Evolutionary conservation across 2,329 filamentous ascomycete genomes (phyloP), one percentile per base, ranked within the genome.

Genomic region (Monosporascus sp.): DNA sequence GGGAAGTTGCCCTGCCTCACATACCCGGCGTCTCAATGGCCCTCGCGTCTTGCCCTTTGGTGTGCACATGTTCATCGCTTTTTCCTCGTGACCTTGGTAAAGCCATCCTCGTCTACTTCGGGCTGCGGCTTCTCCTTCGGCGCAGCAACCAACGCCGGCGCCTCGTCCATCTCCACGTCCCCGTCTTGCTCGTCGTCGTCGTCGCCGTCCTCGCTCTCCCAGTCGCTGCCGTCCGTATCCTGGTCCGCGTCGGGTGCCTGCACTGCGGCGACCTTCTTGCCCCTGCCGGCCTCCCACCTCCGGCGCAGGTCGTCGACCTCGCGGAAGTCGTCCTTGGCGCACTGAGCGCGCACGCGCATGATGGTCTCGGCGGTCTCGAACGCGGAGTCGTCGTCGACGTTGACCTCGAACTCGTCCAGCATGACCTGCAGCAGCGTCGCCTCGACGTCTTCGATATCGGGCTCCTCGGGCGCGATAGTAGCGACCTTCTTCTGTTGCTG

Each of bases 391-490:
- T 99, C 94, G 65, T 97, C 94, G 27, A 97, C 83, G 52, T 89
- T 86, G 51, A 94, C 88, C 64, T 96, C 91, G 65, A 97, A 99
- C 72, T 99, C 94, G 73, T 97, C 94, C 57, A 88, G 81, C 87
- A 97, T 94, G 56, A 96, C 85, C 65, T 97, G 89, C 47, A 96
- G 76, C 47, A 97, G 77, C 49, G 95, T 84, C 41, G 86, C 81
- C 74, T 97, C 93, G 44, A 97, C 76, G 62, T 97, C 90, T 58
- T 87, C 84, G 18, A 81, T 74, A 61, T 96, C 88, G 11, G 89
- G 78, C 60, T 83, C 80, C 20, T 77, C 73, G 49, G 60, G 60
- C 2, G 22, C 11, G 11, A 14, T n/a, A 17, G 48, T 52, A 27
- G 50, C 57, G 25, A 56, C 55, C 25, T 57, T 59, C 18, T 59